Base-by-base conservation (phyloP, 371 early-diverging fungal species). In the Mortierella sp. region DNA sequence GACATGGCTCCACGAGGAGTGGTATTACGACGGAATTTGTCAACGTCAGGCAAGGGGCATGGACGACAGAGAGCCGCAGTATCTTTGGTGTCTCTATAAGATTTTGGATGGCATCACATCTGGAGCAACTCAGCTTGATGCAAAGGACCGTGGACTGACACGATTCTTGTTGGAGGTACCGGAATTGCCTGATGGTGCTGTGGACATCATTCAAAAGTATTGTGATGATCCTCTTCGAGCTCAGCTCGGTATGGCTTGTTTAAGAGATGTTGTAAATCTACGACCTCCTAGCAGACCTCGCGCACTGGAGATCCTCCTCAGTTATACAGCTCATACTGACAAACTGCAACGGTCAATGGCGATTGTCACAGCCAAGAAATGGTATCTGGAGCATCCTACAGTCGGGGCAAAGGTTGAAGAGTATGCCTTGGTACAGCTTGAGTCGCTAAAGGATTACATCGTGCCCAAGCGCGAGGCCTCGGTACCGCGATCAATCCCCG, bases 1-100 rank as follows among this genome's bases (percentile, higher is more conserved):
- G 51, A 81, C 73, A 6, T 81, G 83, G 83, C 67, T 81, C 20
- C 83, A 81, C n/a, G 83, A 81, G 35, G 83, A 81, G 51, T 81
- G 83, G 83, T 76, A 73, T 40, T 81, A 70, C 24, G 83, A 81
- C 30, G 68, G 49, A n/a, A 66, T 71, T 47, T 60, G 64, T 24
- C 72, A 62, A 16, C 80, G 75, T n/a, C 66, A 78, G 37, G 62
- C 35, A 8, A 72, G 30, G 14, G 70, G 66, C n/a, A 59, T 70
- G 61, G 72, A 81, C 32, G 75, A 75, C 9, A 70, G 76, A 47
- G 76, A 81, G 14, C 83, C 83, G 3, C 83, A 81, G 37, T 81
- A 81, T 55, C 73, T 81, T 11, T 81, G 83, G 83, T 81, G 83
- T 60, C 73, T 81, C 5, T 81, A 81, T 61, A 75, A 76, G 59